Evolutionary conservation across 78 protist genomes (phyloP), one percentile per base, ranked within the genome.

Genomic region (Dictyostelium discoideum): DNA sequence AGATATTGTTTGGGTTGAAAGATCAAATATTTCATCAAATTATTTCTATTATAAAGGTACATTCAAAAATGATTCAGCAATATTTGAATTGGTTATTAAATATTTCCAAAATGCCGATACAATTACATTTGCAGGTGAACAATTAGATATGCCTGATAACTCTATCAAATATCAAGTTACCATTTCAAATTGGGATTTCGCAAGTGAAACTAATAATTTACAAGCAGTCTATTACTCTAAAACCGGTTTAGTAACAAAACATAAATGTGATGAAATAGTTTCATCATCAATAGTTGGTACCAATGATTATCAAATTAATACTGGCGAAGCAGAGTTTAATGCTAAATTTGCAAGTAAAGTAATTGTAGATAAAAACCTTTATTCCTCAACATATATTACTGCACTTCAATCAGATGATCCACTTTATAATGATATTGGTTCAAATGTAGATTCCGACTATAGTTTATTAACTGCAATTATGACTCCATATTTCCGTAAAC

Each of bases 151-250:
- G 79, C 60, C 85, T 24, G 84, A 48, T n/a, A 82, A 90, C 60
- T 77, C 86, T 32, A 60, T 90, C 6, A 90, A 90, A 50, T 90
- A 67, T 46, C 42, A 67, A 73, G 44, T 90, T 20, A 3, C 20
- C 0, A 67, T 90, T 32, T 37, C 57, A 4, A 65, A 82, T 20
- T 90, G 95, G 95, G 14, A 5, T 10, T 90, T 80, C 24, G 14
- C 22, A 18, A 72, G 1, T 0, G 5, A 54, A 29, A 18, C 54
- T 29, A 90, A 82, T 50, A 18, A 60, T 13, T 42, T 90, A 5
- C 95, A 90, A 72, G n/a, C 77, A 10, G 74, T 90, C 44, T 90
- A 82, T 81, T 39, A 72, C 16, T 69, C 95, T 8, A 69, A 46
- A 69, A 26, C 90, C 14, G 44, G 18, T 22, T n/a, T 39, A 26